These are phyloP conservation scores for Eucalyptus marginata DNA, from an alignment of 345 rosid species.

Conservation along the genomic window DNA sequence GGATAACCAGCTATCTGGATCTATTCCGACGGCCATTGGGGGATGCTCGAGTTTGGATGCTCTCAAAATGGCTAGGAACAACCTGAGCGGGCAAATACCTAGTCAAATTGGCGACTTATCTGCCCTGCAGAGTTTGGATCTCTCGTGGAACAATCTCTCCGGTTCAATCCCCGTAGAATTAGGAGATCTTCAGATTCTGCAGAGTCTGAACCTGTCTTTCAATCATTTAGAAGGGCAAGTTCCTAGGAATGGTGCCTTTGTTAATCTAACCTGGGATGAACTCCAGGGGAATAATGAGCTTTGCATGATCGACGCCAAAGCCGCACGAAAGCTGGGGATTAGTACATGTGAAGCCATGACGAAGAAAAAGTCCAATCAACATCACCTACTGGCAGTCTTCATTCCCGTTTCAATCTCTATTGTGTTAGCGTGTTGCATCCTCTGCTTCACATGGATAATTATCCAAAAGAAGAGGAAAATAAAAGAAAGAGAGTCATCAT, in stretches of 20 bases:
- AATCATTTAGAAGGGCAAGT: constrained; percentile 5
- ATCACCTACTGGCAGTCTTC: not conserved
- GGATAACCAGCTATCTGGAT: not conserved
- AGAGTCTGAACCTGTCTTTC: constrained; percentile 1
- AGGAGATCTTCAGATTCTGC: not conserved
- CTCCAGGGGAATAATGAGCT: not conserved
- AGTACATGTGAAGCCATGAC: not conserved
- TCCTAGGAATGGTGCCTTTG: not conserved
- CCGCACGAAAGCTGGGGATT: not conserved
- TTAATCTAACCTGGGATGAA: not conserved
- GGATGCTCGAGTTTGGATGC: not conserved
- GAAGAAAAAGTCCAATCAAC: not conserved
- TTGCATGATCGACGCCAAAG: not conserved
- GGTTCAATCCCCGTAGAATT: not conserved
- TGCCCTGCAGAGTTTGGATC: not conserved
- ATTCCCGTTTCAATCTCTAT: not conserved
- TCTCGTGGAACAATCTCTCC: not conserved
- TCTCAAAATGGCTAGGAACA: not conserved
- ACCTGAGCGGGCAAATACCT: not conserved
- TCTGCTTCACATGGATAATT: not conserved
- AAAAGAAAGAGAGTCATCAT: not conserved
- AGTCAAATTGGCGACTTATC: not conserved
- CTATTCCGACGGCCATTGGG: not conserved
- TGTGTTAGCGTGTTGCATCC: not conserved
- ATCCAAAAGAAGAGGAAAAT: not conserved